Base-by-base conservation (phyloP, 176 grass and related monocot genomes). In the Rhynchospora pubera region DNA sequence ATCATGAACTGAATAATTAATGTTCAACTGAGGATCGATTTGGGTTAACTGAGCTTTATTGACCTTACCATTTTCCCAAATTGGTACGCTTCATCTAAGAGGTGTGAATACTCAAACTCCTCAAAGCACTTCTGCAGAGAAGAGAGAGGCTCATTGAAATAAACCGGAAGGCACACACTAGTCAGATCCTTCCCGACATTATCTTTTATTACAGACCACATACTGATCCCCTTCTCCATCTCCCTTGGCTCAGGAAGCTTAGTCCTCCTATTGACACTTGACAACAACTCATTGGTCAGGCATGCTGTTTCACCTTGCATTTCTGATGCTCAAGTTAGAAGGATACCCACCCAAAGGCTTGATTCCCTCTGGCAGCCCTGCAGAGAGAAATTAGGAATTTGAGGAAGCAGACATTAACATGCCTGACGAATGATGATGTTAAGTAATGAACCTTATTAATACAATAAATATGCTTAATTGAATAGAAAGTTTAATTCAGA, bases 191-290 rank as follows among this genome's bases (percentile, higher is more conserved):
- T 97, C n/a, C 94, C 94, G 0, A 97, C 94, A 44, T 84, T 94
- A 86, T 97, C 94, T 92, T 97, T 97, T 78, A 97, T 97, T 66
- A 97, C 85, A 21, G 94, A 94, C 94, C 94, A 97, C 79, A 97
- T 89, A 62, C 94, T 92, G 79, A 94, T 79, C 57, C 94, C 92
- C 85, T 91, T 97, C 65, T 97, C 94, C 88, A 92, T 97, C 81
- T 94, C 94, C 32, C 64, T 68, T 82, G 92, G 90, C 56, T 94
- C 90, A 73, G 94, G 94, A 77, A 97, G 68, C 69, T 91, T 97
- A 39, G 52, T 91, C 24, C 94, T 84, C 62, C 92, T 86, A 84
- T 70, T 51, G 39, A 85, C 85, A 87, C 82, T 67, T 5, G 83
- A 83, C 79, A 85, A 16, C 18, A 26, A 50, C 50, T 84, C 53